A percentile compares a stretch with the other conserved stretches of the same genome.
Conservation (phyloP, 129 eudicot genomes). For the Kitagawia praeruptora region DNA sequence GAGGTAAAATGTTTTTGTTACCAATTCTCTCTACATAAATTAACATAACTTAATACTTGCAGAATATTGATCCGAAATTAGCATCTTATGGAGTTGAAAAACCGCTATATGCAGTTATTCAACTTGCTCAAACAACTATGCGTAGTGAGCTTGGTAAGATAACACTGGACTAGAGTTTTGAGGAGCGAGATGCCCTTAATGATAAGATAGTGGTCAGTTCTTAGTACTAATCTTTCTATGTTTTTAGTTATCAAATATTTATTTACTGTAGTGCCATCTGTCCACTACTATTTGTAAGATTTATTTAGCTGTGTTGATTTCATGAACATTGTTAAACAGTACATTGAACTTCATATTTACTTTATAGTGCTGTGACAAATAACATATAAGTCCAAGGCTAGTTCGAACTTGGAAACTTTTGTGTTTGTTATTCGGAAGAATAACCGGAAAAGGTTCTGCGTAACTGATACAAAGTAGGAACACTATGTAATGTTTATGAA, state of each 20-base stretch:
- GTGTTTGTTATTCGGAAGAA: too few species aligned
- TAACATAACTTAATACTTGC: neutral
- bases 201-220: conserved; percentile 74
- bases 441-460: too few species aligned
- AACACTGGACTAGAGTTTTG: conserved; percentile 85
- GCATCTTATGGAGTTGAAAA: conserved; percentile 91
- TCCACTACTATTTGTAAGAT: neutral
- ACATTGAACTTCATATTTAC: neutral
- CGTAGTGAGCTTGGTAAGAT: conserved; percentile 95
- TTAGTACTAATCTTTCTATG: conserved; percentile 19
- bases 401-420: too few species aligned
- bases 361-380: neutral
- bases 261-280: neutral
- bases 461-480: too few species aligned
- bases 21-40: neutral
- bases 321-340: neutral
- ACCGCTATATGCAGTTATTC: conserved; percentile 76
- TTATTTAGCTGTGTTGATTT: neutral
- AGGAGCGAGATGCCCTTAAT: conserved; percentile 79
- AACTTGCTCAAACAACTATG: conserved; percentile 97
- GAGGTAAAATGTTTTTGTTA: neutral
- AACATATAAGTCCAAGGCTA: too few species aligned
- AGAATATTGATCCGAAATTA: conserved; percentile 71
- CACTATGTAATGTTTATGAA: too few species aligned
- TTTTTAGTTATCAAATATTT: neutral